A percentile compares a stretch with the other conserved stretches of the same genome.
Conservation (phyloP, 257 asterid species). For the Solanum piurae region DNA sequence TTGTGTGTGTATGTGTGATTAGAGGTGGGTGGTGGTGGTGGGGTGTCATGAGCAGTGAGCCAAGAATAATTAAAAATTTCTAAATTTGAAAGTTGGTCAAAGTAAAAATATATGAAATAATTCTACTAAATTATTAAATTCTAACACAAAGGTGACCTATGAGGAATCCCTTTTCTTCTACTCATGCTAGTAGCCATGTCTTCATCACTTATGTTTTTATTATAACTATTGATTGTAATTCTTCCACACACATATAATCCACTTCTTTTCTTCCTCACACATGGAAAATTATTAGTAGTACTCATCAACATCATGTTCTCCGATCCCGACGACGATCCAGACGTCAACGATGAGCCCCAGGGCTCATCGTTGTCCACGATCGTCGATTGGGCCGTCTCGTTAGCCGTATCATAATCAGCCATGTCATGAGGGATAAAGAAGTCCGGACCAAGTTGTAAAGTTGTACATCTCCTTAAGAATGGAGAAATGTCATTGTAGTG, state of each 20-base stretch:
- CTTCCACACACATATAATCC: slow-evolving; percentile 62
- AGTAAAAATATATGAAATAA: not conserved
- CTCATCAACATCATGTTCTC: slow-evolving; percentile 37
- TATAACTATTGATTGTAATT: slow-evolving; percentile 16
- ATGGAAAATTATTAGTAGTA: slow-evolving; percentile 25
- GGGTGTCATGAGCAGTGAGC: slow-evolving; percentile 1
- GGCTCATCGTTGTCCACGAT: slow-evolving; percentile 54
- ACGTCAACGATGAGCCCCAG: slow-evolving; percentile 22
- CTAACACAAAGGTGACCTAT: slow-evolving; percentile 90
- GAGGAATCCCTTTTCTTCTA: slow-evolving; percentile 94
- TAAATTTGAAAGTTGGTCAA: not conserved
- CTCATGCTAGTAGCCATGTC: slow-evolving; percentile 81
- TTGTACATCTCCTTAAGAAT: slow-evolving; percentile 66
- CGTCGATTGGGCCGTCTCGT: slow-evolving; percentile 58
- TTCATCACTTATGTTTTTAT: slow-evolving; percentile 41
- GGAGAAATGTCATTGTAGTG: slow-evolving; percentile 66
- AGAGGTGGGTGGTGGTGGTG: not conserved
- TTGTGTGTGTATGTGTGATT: not conserved
- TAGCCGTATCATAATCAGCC: slow-evolving; percentile 59
- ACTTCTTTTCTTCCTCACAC: slow-evolving; percentile 78
- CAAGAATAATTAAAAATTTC: not conserved
- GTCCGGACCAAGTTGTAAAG: slow-evolving; percentile 77
- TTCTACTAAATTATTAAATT: not conserved
- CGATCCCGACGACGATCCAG: slow-evolving; percentile 54
- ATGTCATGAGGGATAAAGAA: slow-evolving; percentile 84